Base-by-base conservation (phyloP, 371 early-diverging fungal species). In the Batkoa obscura region DNA sequence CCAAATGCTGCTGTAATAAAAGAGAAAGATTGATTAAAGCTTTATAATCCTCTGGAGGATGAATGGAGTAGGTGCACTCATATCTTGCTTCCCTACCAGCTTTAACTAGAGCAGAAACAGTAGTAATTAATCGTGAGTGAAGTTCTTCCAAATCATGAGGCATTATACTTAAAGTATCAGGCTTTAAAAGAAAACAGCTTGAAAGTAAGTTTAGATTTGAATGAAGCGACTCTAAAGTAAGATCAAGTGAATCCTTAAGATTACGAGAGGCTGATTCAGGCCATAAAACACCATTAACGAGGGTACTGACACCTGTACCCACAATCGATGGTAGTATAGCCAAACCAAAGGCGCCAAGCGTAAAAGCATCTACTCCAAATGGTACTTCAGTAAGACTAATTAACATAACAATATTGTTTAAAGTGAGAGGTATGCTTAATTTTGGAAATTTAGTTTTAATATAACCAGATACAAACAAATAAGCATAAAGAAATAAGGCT, bases 11-110 rank as follows among this genome's bases (percentile, higher is more conserved):
- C 6, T 42, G 15, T 2, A 55, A 34, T 10, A 43, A 42, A 6
- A 43, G 41, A 31, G 43, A 9, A 12, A 43, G 41, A 3, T 42
- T 31, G 36, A 55, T 55, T 43, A 55, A 42, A 3, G 3, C 30
- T 6, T 30, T 4, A 43, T 42, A 55, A 17, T 55, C 55, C 2
- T 15, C 3, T 3, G 55, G 55, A n/a, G 55, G 55, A 43, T 55
- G 55, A 15, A 55, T 33, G 12, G 55, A 55, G 15, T 42, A 42
- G 13, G 55, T 55, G 15, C 17, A 42, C 31, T 55, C 55, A 33
- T 55, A 55, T 12, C 55, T 10, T 1, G 55, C 55, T 12, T 55
- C 55, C 23, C 33, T 41, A 43, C 55, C 55, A 9, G 55, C 55
- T 32, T 31, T n/a, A 2, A 43, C 4, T 3, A 55, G 36, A 12